Evolutionary conservation across 1,284 basidiomycete genomes (phyloP).

Genomic region (Vanrija humicola): DNA sequence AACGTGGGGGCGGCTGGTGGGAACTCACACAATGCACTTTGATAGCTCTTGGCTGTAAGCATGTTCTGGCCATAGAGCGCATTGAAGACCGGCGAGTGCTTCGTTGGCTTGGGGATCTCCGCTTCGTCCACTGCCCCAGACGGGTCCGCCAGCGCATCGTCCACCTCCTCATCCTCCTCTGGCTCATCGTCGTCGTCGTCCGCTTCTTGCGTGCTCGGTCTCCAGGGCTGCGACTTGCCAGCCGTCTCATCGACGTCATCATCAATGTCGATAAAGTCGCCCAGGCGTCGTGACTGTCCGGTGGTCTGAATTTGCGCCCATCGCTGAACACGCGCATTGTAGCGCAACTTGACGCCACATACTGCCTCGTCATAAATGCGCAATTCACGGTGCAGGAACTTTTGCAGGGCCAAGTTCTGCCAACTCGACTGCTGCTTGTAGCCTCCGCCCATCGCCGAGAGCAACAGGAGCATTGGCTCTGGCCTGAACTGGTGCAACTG

Average conservation of each 20-base stretch:
- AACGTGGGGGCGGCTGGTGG: neutral
- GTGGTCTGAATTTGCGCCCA: conserved; percentile 42
- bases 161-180: conserved; percentile 14
- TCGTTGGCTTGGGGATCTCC: conserved; percentile 56
- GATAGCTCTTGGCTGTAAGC: conserved; percentile 77
- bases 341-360: conserved; percentile 55
- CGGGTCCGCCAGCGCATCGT: conserved; percentile 10
- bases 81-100: conserved; percentile 68
- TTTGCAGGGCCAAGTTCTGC: conserved; percentile 69
- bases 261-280: conserved; percentile 15
- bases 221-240: neutral
- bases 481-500: conserved; percentile 71
- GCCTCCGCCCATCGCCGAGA: conserved; percentile 62
- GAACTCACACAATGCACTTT: conserved; percentile 79
- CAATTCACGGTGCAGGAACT: conserved; percentile 74
- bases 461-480: conserved; percentile 63
- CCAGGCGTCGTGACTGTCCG: conserved; percentile 22
- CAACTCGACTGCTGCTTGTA: conserved; percentile 66
- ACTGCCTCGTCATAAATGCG: conserved; percentile 61
- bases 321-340: conserved; percentile 13
- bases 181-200: conserved; percentile 19
- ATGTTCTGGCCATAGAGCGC: conserved; percentile 85
- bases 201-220: conserved; percentile 1
- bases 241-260: conserved; percentile 11
- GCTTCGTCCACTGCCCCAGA: conserved; percentile 2